Conservation (phyloP, 2,329 filamentous ascomycete species). For the Thermothelomyces thermophilus region DNA sequence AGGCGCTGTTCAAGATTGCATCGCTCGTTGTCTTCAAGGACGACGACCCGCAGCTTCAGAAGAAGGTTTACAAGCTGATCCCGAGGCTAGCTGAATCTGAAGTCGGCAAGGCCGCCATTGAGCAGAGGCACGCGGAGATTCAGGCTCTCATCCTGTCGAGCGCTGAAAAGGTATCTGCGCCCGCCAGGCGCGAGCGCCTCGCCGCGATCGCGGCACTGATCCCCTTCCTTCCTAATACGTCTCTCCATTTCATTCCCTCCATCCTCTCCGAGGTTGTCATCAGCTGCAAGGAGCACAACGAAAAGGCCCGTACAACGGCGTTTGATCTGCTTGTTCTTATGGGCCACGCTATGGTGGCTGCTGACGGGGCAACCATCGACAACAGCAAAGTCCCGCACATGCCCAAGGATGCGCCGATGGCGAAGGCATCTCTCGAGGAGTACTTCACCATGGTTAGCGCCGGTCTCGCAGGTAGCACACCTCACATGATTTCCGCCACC, state of each 20-base stretch:
- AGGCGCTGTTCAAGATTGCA: conserved; percentile 79
- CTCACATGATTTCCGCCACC: conserved; percentile 96
- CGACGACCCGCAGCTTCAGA: conserved; percentile 86
- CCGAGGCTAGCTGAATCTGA: conserved; percentile 80
- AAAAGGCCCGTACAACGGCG: conserved; percentile 80
- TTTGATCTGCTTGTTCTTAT: conserved; percentile 88
- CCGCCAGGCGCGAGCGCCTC: conserved; percentile 79
- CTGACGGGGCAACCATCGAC: conserved; percentile 66
- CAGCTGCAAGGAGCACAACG: conserved; percentile 94
- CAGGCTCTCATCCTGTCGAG: conserved; percentile 75
- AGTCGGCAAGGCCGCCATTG: conserved; percentile 66
- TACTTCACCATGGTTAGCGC: conserved; percentile 98
- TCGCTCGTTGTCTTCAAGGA: conserved; percentile 73
- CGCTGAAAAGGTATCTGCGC: conserved; percentile 77
- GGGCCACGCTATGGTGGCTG: conserved; percentile 66
- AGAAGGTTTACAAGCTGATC: conserved; percentile 98
- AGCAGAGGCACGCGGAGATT: conserved; percentile 68
- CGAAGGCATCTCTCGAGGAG: conserved; percentile 79
- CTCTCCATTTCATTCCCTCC: conserved; percentile 87
- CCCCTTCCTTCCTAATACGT: conserved; percentile 66
- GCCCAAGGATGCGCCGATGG: conserved; percentile 70
- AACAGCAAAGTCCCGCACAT: conserved; percentile 85
- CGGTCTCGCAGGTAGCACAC: conserved; percentile 83
- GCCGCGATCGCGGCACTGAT: conserved; percentile 76
- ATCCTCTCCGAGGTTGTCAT: conserved; percentile 93